phyloP scores from a whole-genome alignment of 805 yeast species.

The Saccharomycopsis javanensis region DNA sequence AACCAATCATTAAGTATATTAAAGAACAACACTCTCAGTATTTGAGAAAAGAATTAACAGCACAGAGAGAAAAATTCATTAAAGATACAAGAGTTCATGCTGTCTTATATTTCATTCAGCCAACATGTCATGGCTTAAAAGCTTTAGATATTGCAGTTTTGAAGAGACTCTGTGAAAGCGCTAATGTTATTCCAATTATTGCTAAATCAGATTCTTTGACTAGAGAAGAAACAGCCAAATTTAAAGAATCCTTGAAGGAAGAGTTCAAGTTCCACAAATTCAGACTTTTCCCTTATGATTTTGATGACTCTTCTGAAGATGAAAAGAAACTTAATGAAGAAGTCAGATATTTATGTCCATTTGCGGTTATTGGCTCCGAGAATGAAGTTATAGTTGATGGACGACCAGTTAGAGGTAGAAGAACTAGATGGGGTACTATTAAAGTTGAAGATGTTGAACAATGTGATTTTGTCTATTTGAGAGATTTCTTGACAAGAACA shows the following conservation, averaged over 20 bases:
- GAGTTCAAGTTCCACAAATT: conserved; percentile 68
- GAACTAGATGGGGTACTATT: conserved; percentile 88
- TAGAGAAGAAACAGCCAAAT: conserved; percentile 66
- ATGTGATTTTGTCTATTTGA: conserved; percentile 88
- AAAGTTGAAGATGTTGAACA: conserved; percentile 91
- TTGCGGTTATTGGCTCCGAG: conserved; percentile 91
- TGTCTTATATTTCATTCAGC: conserved; percentile 81
- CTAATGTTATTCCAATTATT: conserved; percentile 90
- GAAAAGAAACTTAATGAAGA: conserved; percentile 57
- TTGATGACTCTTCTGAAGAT: conserved; percentile 32
- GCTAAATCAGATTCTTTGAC: conserved; percentile 91
- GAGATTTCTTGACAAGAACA: conserved; percentile 91
- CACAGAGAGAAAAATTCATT: conserved; percentile 64
- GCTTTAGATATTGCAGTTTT: conserved; percentile 76
- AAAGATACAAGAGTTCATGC: conserved; percentile 91
- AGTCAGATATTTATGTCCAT: conserved; percentile 73
- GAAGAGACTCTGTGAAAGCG: conserved; percentile 76
- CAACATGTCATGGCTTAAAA: conserved; percentile 77
- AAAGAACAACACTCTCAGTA: conserved; percentile 91
- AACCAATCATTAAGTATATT: conserved; percentile 85
- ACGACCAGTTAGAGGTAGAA: conserved; percentile 76
- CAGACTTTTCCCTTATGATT: conserved; percentile 77
- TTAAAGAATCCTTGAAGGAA: conserved; percentile 65
- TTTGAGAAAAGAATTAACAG: conserved; percentile 87
- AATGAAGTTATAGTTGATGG: conserved; percentile 68